Evolutionary conservation across 225 moss, liverwort and hornwort genomes (phyloP), one percentile per base, ranked within the genome.

Genomic region (Straminergon stramineum): DNA sequence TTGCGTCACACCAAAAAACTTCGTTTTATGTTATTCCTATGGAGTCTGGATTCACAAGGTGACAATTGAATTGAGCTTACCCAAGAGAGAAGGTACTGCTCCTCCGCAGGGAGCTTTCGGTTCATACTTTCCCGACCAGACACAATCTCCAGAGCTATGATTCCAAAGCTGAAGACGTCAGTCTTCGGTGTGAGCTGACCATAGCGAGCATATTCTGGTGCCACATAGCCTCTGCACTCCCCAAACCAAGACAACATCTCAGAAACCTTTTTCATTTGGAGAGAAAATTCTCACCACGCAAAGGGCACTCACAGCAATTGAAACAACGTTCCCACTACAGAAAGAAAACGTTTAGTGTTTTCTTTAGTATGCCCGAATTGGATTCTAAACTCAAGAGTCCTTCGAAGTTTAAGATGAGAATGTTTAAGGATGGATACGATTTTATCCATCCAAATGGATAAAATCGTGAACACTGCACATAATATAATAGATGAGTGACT

Each of bases 1-100:
- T 58, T 39, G 80, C 7, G 30, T 84, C 31, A 24, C 26, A 79
- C 78, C 68, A 60, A 57, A 60, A 57, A 81, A 57, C 60, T 58
- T 68, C 12, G 22, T 56, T 55, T 23, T 9, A 41, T 17, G 41
- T 17, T 20, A 51, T 41, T 55, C 21, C 73, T n/a, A 82, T 20
- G 48, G 32, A 18, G 22, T 71, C 20, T 58, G 41, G 34, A 28
- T 64, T 65, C 65, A 65, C 56, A 32, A 73, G 45, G n/a, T 73
- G 43, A 17, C 19, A 60, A 23, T 35, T 15, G 48, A 57, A 56
- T 30, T 32, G 87, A 53, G 70, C 92, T 91, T 91, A 94, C 94
- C 94, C 94, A 94, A 55, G 93, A 84, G 68, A 94, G 94, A 84
- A 94, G 94, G 89, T 94, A 94, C 58, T 94, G 94, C 81, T 94